phyloP scores from a whole-genome alignment of 768 basidiomycete genomes.

The Tylopilus sp. region DNA sequence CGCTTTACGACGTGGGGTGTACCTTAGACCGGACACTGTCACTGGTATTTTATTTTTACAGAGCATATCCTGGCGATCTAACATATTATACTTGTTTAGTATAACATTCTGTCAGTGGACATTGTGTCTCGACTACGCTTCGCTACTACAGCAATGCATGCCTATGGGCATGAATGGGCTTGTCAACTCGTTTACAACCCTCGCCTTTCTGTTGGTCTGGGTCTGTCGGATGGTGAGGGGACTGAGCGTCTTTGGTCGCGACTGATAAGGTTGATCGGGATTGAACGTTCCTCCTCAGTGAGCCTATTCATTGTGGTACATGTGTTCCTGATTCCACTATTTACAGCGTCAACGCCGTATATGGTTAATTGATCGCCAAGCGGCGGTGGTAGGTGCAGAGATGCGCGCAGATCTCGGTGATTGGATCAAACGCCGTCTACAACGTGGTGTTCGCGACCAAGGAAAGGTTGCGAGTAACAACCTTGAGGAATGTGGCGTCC shows the following conservation, averaged over 20 bases:
- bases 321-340: no score
- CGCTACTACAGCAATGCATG: slow-evolving; percentile 36
- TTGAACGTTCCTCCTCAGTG: neutral
- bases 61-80: no score
- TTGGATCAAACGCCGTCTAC: neutral
- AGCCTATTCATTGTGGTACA: neutral
- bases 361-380: slow-evolving; percentile 1
- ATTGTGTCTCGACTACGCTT: neutral
- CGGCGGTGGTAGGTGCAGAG: neutral
- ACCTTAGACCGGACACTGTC: no score
- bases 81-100: neutral
- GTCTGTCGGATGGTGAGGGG: slow-evolving; percentile 19
- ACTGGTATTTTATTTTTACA: no score
- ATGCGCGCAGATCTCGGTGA: neutral
- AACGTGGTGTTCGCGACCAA: neutral
- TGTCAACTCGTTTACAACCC: neutral
- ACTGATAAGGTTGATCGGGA: neutral
- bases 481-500: no score
- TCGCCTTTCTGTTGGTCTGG: slow-evolving; percentile 1
- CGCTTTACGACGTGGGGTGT: slow-evolving; percentile 35
- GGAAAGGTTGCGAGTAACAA: neutral
- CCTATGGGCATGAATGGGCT: slow-evolving; percentile 35
- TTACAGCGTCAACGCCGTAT: neutral
- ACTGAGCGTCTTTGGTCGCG: neutral
- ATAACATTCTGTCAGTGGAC: neutral